These are phyloP conservation scores for Scalesia atractyloides DNA, from an alignment of 129 eudicot genomes.

Conservation along the genomic window DNA sequence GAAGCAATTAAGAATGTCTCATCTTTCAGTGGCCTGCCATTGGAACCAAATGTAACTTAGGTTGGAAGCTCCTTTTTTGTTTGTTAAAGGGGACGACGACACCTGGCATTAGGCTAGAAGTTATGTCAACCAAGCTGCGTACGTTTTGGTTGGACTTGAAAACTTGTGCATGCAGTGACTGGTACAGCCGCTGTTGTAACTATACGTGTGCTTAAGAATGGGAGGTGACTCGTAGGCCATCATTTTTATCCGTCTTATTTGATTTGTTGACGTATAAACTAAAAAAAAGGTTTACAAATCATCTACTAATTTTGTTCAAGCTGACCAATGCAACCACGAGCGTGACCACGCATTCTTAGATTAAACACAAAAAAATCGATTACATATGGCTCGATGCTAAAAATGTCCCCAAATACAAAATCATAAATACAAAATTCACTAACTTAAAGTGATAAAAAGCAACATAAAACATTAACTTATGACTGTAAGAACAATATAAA, in stretches of 20 bases:
- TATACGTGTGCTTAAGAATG: background rate
- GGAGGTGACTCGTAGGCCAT: background rate
- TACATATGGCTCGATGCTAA: too few species aligned
- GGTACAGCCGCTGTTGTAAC: conserved; percentile 1
- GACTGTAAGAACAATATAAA: too few species aligned
- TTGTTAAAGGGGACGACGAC: too few species aligned
- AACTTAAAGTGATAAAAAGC: too few species aligned
- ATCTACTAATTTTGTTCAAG: background rate
- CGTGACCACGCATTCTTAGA: background rate
- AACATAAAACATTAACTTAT: too few species aligned
- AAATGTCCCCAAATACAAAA: too few species aligned
- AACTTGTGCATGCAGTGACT: background rate
- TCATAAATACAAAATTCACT: too few species aligned
- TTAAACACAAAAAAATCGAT: background rate
- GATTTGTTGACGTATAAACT: background rate
- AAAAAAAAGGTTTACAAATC: background rate
- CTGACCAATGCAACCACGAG: background rate
- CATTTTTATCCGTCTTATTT: background rate
- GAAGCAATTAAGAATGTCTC: conserved; percentile 61
- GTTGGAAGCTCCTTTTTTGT: too few species aligned
- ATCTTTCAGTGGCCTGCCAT: conserved; percentile 56
- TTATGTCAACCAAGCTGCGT: background rate
- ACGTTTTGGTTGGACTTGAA: conserved; percentile 1
- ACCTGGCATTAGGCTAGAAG: too few species aligned
- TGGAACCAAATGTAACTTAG: conserved; percentile 17